A percentile compares a stretch with the other conserved stretches of the same genome.
These are phyloP conservation scores for Naganishia randhawae DNA, from an alignment of 768 basidiomycete genomes.

Conservation along the genomic window DNA sequence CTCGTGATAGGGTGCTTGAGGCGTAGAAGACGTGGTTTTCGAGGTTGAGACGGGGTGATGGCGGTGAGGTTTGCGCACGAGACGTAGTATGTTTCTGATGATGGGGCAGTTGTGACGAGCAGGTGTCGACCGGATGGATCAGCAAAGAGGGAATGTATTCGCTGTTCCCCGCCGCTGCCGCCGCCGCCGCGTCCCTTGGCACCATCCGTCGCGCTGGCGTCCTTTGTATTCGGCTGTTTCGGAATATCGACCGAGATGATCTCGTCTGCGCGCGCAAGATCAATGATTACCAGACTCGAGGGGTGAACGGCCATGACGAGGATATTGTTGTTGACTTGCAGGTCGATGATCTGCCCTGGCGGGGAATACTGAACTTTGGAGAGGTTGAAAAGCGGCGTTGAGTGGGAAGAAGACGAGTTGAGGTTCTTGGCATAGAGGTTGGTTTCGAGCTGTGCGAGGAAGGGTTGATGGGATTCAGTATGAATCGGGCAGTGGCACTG, in stretches of 20 bases:
- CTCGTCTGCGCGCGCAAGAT: constrained; percentile 80
- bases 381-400: constrained; percentile 42
- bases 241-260: constrained; percentile 66
- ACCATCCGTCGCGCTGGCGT: not conserved
- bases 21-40: constrained; percentile 71
- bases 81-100: constrained; percentile 92
- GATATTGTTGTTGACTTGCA: constrained; percentile 80
- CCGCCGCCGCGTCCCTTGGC: not conserved
- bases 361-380: constrained; percentile 75
- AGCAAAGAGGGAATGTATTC: constrained; percentile 77
- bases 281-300: constrained; percentile 78
- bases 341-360: constrained; percentile 73
- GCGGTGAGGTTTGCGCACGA: constrained; percentile 54
- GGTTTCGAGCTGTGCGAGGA: constrained; percentile 49
- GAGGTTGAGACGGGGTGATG: constrained; percentile 53
- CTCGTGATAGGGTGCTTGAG: constrained; percentile 86
- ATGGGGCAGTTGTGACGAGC: constrained; percentile 72
- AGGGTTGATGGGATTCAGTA: not conserved
- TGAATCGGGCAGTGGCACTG: no score
- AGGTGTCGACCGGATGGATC: constrained; percentile 92
- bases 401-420: constrained; percentile 29
- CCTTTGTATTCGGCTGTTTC: constrained; percentile 57
- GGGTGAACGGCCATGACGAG: constrained; percentile 77
- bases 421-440: constrained; percentile 42
- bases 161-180: constrained; percentile 55